These are phyloP conservation scores for Aureobasidium pullulans DNA, from an alignment of 2,329 filamentous ascomycete species.

Conservation along the genomic window DNA sequence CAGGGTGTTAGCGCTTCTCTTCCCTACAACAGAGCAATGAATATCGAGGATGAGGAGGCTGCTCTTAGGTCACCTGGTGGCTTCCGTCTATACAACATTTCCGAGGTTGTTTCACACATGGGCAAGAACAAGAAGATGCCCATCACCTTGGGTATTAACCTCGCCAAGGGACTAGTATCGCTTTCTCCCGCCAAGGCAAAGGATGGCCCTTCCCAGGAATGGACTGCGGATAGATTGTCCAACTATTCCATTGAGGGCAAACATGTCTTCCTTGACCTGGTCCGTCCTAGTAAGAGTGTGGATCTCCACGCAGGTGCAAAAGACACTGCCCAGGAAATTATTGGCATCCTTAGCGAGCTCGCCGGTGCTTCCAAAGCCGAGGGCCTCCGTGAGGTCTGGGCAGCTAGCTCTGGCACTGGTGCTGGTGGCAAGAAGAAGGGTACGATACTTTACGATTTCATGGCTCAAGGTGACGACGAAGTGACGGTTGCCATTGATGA, in stretches of 20 bases:
- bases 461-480: constrained; percentile 93
- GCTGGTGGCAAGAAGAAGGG: constrained; percentile 65
- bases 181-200: constrained; percentile 78
- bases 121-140: constrained; percentile 98
- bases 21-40: constrained; percentile 45
- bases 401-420: constrained; percentile 62
- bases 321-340: constrained; percentile 92
- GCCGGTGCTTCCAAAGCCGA: constrained; percentile 80
- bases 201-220: constrained; percentile 82
- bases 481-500: constrained; percentile 86
- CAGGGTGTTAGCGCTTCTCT: constrained; percentile 46
- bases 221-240: constrained; percentile 91
- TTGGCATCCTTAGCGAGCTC: constrained; percentile 78
- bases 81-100: constrained; percentile 93
- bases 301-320: constrained; percentile 97
- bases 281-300: constrained; percentile 85
- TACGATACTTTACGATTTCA: constrained; percentile 86
- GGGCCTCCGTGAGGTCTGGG: constrained; percentile 75
- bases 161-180: constrained; percentile 79
- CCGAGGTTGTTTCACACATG: constrained; percentile 95
- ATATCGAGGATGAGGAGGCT: constrained; percentile 37
- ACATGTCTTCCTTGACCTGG: constrained; percentile 90
- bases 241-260: constrained; percentile 98
- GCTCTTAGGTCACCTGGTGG: constrained; percentile 58
- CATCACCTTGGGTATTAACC: constrained; percentile 89